Evolutionary conservation across 2,329 filamentous ascomycete genomes (phyloP).

Genomic region (Gyromitra esculenta): DNA sequence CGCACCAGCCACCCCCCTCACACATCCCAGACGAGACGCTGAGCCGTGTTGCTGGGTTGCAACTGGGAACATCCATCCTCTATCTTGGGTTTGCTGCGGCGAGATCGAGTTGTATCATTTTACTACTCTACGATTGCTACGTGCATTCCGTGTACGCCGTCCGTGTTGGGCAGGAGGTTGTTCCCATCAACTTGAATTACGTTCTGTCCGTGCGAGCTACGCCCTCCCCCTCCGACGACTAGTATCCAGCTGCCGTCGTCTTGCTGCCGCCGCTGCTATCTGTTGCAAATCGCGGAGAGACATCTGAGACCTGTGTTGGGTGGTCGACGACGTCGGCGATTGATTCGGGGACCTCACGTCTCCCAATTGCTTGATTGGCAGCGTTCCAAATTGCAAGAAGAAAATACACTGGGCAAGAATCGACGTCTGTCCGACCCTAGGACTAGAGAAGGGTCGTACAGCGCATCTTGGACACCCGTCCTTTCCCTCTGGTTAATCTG

Average conservation of each 20-base stretch:
- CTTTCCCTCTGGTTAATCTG: constrained; percentile 41
- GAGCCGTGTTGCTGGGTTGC: constrained; percentile 48
- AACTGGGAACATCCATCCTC: constrained; percentile 42
- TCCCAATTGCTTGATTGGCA: constrained; percentile 37
- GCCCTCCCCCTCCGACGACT: constrained; percentile 25
- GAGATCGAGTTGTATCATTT: constrained; percentile 51
- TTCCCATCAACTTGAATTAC: constrained; percentile 42
- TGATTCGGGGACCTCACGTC: constrained; percentile 42
- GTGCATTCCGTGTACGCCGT: constrained; percentile 30
- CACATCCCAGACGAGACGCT: constrained; percentile 46
- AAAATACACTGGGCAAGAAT: constrained; percentile 37
- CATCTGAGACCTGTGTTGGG: constrained; percentile 52
- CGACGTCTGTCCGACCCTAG: constrained; percentile 39
- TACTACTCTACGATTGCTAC: constrained; percentile 44
- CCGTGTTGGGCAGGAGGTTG: constrained; percentile 43
- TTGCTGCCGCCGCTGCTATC: constrained; percentile 46
- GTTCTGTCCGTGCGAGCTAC: constrained; percentile 39
- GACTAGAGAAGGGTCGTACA: constrained; percentile 46
- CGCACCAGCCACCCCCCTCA: constrained; percentile 44
- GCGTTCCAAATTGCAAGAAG: constrained; percentile 39
- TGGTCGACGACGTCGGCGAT: constrained; percentile 49
- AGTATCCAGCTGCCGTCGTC: constrained; percentile 37
- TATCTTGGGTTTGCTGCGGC: constrained; percentile 49
- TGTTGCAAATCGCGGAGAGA: constrained; percentile 51
- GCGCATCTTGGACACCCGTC: constrained; percentile 30